Evolutionary conservation across 257 asterid genomes (phyloP), one percentile per base, ranked within the genome.

Genomic region (Solanum megistacrolobum): DNA sequence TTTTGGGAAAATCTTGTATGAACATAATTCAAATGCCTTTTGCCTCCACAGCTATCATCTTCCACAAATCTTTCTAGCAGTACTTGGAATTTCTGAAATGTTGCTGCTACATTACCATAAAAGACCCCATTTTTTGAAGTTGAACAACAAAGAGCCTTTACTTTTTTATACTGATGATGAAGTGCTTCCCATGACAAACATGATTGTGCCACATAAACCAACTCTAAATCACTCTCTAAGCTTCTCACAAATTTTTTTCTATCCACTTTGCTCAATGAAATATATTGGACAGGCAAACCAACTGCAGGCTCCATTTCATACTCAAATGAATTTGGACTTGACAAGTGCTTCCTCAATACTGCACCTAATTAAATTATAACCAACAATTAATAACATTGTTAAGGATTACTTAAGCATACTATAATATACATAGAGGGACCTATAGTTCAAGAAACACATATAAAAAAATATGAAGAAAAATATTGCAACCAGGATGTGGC

Each of bases 111-210:
- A 58, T 73, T 29, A 38, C 86, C 55, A 83, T 83, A 34, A 87
- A 93, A 90, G 38, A 84, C 35, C 29, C 87, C 89, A 85, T 88
- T 81, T 81, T 71, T 55, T 27, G 76, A 43, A 48, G 41, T 16
- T 68, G 81, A 90, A 11, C 23, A 34, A 12, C 85, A 72, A 60
- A 93, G 66, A 25, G 90, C 88, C 85, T 94, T 92, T 21, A 94
- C 90, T 86, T 91, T 91, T 62, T 73, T 87, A 69, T 91, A 92
- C 43, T 94, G 94, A 71, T 93, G 88, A 88, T 92, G 88, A 34
- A 95, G 92, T 62, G 94, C 93, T 74, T 94, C 98, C 96, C 97
- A 95, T 9, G 91, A 91, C 84, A 95, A 84, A 91, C 97, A 92
- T 34, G 87, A 84, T 38, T 94, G 93, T 43, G 96, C 96, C 81